Evolutionary conservation across 306 rosid genomes (phyloP).

Genomic region (Inga leiocalycina): DNA sequence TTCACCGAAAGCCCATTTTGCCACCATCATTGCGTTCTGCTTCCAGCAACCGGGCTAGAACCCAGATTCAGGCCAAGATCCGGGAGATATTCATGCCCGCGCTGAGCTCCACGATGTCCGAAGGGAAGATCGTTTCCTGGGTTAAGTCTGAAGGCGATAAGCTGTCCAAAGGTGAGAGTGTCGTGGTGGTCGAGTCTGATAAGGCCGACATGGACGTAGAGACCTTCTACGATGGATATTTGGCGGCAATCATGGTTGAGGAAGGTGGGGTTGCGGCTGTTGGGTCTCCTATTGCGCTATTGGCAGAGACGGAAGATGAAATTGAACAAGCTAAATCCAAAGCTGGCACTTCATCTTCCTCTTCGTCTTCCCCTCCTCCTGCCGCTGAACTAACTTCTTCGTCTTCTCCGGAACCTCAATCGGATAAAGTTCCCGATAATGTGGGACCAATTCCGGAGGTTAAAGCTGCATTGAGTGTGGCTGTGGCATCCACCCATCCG

Average conservation of each 20-base stretch:
- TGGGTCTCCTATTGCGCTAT: slow-evolving; percentile 86
- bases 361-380: slow-evolving; percentile 18
- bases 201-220: slow-evolving; percentile 99
- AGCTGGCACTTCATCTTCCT: slow-evolving; percentile 47
- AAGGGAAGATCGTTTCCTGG: slow-evolving; percentile 97
- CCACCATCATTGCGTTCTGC: background rate
- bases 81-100: slow-evolving; percentile 99
- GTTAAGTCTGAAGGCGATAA: slow-evolving; percentile 91
- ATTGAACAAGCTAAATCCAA: slow-evolving; percentile 73
- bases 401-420: slow-evolving; percentile 32
- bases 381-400: slow-evolving; percentile 1
- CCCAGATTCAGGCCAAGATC: slow-evolving; percentile 73
- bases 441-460: slow-evolving; percentile 27
- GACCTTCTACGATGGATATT: slow-evolving; percentile 91
- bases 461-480: slow-evolving; percentile 26
- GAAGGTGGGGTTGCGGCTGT: slow-evolving; percentile 88
- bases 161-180: slow-evolving; percentile 95
- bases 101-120: slow-evolving; percentile 96
- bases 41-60: background rate
- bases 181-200: slow-evolving; percentile 96
- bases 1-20: slow-evolving; percentile 30
- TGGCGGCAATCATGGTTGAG: slow-evolving; percentile 93
- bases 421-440: slow-evolving; percentile 38
- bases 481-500: slow-evolving; percentile 64
- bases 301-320: slow-evolving; percentile 88